phyloP scores from a whole-genome alignment of 73 alveolate genomes.

The Paramecium caudatum region DNA sequence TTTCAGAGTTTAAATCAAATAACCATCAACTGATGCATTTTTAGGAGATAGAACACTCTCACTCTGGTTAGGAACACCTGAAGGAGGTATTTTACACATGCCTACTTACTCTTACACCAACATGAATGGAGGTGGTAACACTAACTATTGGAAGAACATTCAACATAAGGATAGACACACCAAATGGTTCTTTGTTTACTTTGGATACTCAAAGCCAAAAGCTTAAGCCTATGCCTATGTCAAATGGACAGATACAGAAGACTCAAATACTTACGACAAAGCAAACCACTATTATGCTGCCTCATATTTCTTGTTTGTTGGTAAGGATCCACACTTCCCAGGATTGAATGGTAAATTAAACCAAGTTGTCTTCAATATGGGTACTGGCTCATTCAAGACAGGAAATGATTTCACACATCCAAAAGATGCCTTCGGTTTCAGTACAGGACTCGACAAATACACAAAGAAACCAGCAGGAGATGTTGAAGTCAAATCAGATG shows the following conservation, averaged over 20 bases:
- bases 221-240: slow-evolving; percentile 59
- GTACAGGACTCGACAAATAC: slow-evolving; percentile 26
- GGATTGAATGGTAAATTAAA: slow-evolving; percentile 48
- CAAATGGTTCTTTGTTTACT: slow-evolving; percentile 48
- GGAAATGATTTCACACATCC: slow-evolving; percentile 56
- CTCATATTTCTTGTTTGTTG: not conserved
- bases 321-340: slow-evolving; percentile 62
- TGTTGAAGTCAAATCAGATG: slow-evolving; percentile 4
- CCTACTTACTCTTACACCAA: slow-evolving; percentile 45
- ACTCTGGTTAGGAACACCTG: slow-evolving; percentile 20
- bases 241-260: slow-evolving; percentile 56
- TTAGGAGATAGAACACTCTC: slow-evolving; percentile 58
- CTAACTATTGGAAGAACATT: slow-evolving; percentile 24
- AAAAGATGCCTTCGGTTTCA: slow-evolving; percentile 51
- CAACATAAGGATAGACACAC: slow-evolving; percentile 55
- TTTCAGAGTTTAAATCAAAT: slow-evolving; percentile 62
- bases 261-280: slow-evolving; percentile 52
- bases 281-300: slow-evolving; percentile 49
- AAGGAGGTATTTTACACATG: slow-evolving; percentile 67
- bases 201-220: slow-evolving; percentile 52
- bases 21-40: slow-evolving; percentile 68
- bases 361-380: not conserved
- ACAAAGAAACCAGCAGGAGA: slow-evolving; percentile 11
- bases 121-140: slow-evolving; percentile 63
- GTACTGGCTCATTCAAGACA: slow-evolving; percentile 48